These are phyloP conservation scores for Parastagonospora nodorum DNA, from an alignment of 2,329 filamentous ascomycete genomes.

Conservation along the genomic window DNA sequence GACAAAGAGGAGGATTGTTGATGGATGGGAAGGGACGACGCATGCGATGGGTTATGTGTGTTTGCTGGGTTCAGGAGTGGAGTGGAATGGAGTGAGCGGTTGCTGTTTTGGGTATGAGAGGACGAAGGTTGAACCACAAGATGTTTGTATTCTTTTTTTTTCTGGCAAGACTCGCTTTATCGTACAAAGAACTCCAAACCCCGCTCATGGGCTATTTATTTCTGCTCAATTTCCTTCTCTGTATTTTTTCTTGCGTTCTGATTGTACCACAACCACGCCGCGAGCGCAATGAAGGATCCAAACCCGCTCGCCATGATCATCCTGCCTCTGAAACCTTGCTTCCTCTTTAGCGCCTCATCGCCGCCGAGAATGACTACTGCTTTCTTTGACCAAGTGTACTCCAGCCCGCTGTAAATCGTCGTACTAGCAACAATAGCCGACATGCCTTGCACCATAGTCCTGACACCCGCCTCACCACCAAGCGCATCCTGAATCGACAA, in stretches of 20 bases:
- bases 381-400: slow-evolving; percentile 88
- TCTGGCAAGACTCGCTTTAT: not conserved
- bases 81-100: not conserved
- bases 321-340: slow-evolving; percentile 54
- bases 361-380: slow-evolving; percentile 81
- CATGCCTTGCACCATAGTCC: slow-evolving; percentile 41
- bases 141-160: not conserved
- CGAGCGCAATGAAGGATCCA: slow-evolving; percentile 50
- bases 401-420: slow-evolving; percentile 90
- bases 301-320: slow-evolving; percentile 55
- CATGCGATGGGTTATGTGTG: not conserved
- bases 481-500: slow-evolving; percentile 29
- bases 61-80: not conserved
- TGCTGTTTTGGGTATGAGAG: not conserved
- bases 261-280: slow-evolving; percentile 40
- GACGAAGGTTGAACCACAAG: too few species aligned
- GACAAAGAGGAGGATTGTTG: too few species aligned
- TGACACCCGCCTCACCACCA: slow-evolving; percentile 42
- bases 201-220: not conserved
- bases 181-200: not conserved
- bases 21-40: too few species aligned
- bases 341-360: slow-evolving; percentile 54
- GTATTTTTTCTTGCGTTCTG: slow-evolving; percentile 13
- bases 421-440: slow-evolving; percentile 87
- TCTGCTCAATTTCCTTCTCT: slow-evolving; percentile 8